Base-by-base conservation (phyloP, 495 filamentous ascomycete species). In the Staphylotrichum longicolle region DNA sequence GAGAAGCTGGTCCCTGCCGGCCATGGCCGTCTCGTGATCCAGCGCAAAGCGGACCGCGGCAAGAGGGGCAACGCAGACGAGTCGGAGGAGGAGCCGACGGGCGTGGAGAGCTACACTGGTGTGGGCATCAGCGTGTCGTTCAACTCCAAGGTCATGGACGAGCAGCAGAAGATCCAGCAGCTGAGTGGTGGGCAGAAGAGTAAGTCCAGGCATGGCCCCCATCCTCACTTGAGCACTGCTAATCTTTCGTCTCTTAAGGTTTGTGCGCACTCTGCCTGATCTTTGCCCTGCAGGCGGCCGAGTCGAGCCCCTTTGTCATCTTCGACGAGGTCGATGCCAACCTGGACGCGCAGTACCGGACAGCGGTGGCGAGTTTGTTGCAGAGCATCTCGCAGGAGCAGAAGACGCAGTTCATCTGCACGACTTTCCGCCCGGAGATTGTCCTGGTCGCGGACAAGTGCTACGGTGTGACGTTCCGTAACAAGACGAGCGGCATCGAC, bases 251-350 rank as follows among this genome's bases (percentile, higher is more conserved):
- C 20, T 27, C 20, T 27, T 27, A 93, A 93, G 90, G 91, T 86
- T 81, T 96, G 61, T 96, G 93, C 75, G 94, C 94, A 12, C 85
- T 99, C 53, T 93, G 93, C 57, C 84, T 99, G 52, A 91, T 99
- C 63, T 98, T 99, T 72, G 94, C 94, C n/a, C 96, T 99, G 73
- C 94, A 99, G 69, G 89, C 91, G 65, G 96, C 94, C 68, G 94
- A 98, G 67, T 94, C 95, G 6, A 93, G 93, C 15, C 94, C 94
- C 11, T 98, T 99, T 78, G 96, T 98, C 75, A 90, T 99, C 63
- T 99, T 99, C 64, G 94, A 99, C 72, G 94, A 99, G 77, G 96
- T 99, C 69, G 94, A 99, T 73, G 94, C 94, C 70, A 98, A 98
- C 72, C 84, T 99, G 27, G 94, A 99, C 74, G 92, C 93, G 7